A percentile compares a stretch with the other conserved stretches of the same genome.
phyloP scores from a whole-genome alignment of 1,284 basidiomycete species.

The Marasmius tenuissimus region DNA sequence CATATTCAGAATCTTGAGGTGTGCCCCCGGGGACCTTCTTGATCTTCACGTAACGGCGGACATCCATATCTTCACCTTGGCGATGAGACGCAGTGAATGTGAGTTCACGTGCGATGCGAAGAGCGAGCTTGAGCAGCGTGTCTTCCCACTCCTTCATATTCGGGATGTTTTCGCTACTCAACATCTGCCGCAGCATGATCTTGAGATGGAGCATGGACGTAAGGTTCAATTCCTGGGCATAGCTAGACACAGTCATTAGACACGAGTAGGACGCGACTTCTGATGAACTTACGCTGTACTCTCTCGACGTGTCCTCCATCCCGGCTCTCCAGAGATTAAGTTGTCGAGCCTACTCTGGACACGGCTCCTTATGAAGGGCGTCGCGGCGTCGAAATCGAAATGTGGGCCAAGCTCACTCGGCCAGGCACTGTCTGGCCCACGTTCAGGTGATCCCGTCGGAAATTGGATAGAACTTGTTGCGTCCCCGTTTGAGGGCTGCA shows the following conservation, averaged over 20 bases:
- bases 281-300: constrained; percentile 69
- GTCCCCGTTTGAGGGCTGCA: constrained; percentile 48
- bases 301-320: constrained; percentile 78
- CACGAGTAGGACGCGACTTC: background rate
- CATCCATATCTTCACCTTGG: constrained; percentile 91
- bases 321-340: constrained; percentile 56
- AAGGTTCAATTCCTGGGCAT: constrained; percentile 79
- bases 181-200: constrained; percentile 87
- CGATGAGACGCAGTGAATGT: constrained; percentile 77
- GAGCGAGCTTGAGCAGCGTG: constrained; percentile 75
- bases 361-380: constrained; percentile 79
- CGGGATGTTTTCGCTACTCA: constrained; percentile 74
- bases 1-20: constrained; percentile 93
- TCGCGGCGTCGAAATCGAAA: constrained; percentile 66
- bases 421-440: constrained; percentile 57
- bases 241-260: constrained; percentile 39
- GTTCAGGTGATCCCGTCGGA: constrained; percentile 75
- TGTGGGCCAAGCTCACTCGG: constrained; percentile 45
- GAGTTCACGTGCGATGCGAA: constrained; percentile 75
- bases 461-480: constrained; percentile 77
- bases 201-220: constrained; percentile 87
- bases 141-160: constrained; percentile 86
- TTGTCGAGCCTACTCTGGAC: constrained; percentile 74
- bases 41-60: constrained; percentile 95
- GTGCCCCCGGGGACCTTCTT: constrained; percentile 97